These are phyloP conservation scores for Drechslerella coelobrocha DNA, from an alignment of 2,329 filamentous ascomycete species.

Conservation along the genomic window DNA sequence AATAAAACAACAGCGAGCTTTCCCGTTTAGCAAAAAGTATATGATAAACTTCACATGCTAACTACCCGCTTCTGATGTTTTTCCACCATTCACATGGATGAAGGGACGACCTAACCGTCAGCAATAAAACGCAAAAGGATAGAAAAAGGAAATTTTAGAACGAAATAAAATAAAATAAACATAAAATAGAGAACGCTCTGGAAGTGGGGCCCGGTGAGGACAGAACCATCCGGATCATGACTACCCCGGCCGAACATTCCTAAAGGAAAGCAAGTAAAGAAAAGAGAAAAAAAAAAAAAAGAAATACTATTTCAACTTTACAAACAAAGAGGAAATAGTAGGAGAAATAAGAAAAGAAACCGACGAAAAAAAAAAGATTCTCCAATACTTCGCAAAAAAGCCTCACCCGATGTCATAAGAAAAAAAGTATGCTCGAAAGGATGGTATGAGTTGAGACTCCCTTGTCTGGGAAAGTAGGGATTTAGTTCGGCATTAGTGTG, in stretches of 20 bases:
- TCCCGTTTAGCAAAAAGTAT: slow-evolving; percentile 33
- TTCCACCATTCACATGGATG: slow-evolving; percentile 50
- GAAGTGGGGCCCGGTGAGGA: slow-evolving; percentile 20
- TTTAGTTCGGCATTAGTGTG: slow-evolving; percentile 49
- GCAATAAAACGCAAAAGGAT: neutral
- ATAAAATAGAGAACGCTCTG: neutral
- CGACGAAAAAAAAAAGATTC: neutral
- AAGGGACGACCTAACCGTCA: slow-evolving; percentile 1
- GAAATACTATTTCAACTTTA: neutral
- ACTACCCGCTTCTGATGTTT: slow-evolving; percentile 36
- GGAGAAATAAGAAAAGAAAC: neutral
- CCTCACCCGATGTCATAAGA: slow-evolving; percentile 49
- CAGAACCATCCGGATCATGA: slow-evolving; percentile 15
- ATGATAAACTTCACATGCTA: slow-evolving; percentile 22
- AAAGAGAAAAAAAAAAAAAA: slow-evolving; percentile 18
- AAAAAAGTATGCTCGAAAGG: slow-evolving; percentile 20
- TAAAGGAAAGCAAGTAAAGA: slow-evolving; percentile 19
- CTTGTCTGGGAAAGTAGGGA: slow-evolving; percentile 39
- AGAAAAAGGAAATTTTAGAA: neutral
- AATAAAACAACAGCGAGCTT: neutral
- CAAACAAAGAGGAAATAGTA: slow-evolving; percentile 14
- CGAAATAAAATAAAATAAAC: neutral
- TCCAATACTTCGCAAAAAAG: slow-evolving; percentile 28
- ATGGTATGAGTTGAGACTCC: slow-evolving; percentile 50
- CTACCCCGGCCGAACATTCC: slow-evolving; percentile 50